These are phyloP conservation scores for Setaria italica DNA, from an alignment of 202 grass and related monocot genomes.

Conservation along the genomic window DNA sequence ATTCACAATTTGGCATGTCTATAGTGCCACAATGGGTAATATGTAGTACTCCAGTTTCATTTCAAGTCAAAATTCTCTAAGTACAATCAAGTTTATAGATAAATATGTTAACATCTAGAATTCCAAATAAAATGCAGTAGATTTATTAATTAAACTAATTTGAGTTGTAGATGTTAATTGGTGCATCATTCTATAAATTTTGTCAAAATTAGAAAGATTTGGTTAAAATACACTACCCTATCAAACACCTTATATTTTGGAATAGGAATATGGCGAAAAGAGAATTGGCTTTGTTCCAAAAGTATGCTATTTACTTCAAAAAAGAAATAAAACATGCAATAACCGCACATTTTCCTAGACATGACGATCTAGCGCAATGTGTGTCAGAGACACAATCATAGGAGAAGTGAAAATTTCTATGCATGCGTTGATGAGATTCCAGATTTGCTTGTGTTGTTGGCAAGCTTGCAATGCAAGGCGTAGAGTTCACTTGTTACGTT, in stretches of 20 bases:
- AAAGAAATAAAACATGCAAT: neutral
- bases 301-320: neutral
- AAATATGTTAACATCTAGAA: neutral
- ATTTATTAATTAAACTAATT: neutral
- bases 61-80: neutral
- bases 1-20: neutral
- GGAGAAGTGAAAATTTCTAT: conserved; percentile 25
- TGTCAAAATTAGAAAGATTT: neutral
- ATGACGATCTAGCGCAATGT: neutral
- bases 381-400: conserved; percentile 9
- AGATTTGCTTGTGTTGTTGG: conserved; percentile 54
- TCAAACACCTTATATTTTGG: neutral
- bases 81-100: neutral
- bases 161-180: neutral
- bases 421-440: conserved; percentile 31
- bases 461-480: conserved; percentile 33
- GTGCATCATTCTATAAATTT: neutral
- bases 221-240: too few species aligned
- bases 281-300: neutral
- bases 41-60: neutral
- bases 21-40: neutral
- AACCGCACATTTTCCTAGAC: neutral
- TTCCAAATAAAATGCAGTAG: neutral
- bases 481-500: neutral
- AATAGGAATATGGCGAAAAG: neutral